Percentiles rank a stretch among this genome's conserved stretches.
Evolutionary conservation across 257 asterid genomes (phyloP).

Genomic region (Anisodus tanguticus): DNA sequence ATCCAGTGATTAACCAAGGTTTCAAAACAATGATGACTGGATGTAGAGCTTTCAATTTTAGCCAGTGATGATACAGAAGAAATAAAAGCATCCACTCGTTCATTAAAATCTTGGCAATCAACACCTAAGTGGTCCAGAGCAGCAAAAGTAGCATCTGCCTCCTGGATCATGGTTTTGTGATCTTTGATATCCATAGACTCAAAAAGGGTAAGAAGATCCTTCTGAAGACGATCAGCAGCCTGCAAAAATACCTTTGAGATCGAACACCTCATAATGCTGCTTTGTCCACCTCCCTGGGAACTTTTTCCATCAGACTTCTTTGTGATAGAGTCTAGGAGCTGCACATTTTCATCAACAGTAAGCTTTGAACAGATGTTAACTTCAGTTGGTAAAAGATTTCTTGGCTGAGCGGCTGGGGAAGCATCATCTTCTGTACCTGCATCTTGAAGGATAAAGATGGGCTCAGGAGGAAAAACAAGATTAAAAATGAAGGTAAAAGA

Average conservation of each 20-base stretch:
- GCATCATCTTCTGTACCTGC: conserved; percentile 24
- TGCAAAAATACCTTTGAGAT: conserved; percentile 44
- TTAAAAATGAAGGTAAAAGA: background rate
- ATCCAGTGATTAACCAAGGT: conserved; percentile 36
- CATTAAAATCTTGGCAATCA: conserved; percentile 39
- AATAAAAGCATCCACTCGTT: conserved; percentile 39
- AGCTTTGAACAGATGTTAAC: conserved; percentile 4
- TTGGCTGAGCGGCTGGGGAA: conserved; percentile 19
- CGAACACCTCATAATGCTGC: conserved; percentile 38
- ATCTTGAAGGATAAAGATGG: conserved; percentile 29
- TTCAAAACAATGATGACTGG: conserved; percentile 31
- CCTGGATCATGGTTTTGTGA: conserved; percentile 48
- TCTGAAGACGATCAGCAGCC: conserved; percentile 47
- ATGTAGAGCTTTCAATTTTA: conserved; percentile 45
- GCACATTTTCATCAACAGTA: conserved; percentile 15
- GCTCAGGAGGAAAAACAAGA: conserved; percentile 34
- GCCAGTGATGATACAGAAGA: conserved; percentile 43
- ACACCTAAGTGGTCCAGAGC: conserved; percentile 45
- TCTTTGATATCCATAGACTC: conserved; percentile 45
- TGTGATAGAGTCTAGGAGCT: background rate
- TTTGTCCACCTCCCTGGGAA: background rate
- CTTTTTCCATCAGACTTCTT: background rate
- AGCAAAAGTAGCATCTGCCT: conserved; percentile 45
- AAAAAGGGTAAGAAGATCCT: conserved; percentile 42
- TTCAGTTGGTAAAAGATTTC: conserved; percentile 28